These are phyloP conservation scores for Gracilariopsis chorda DNA, from an alignment of 23 red algal genomes.

Conservation along the genomic window DNA sequence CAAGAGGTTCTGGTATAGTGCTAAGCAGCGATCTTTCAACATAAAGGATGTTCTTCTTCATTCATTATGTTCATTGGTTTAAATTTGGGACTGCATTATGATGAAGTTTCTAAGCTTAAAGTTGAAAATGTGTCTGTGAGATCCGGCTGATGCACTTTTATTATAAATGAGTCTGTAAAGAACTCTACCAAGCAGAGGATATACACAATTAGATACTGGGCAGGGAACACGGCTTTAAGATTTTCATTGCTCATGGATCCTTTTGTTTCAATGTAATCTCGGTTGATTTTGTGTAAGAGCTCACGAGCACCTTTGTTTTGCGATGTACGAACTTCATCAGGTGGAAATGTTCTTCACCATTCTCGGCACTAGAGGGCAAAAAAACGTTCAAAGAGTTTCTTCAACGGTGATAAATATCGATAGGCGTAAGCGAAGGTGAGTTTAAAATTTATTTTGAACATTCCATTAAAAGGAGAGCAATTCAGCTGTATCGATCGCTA, in stretches of 20 bases:
- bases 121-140: neutral
- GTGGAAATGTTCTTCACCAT: too few species aligned
- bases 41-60: neutral
- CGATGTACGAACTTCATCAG: too few species aligned
- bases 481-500: too few species aligned
- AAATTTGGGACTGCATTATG: neutral
- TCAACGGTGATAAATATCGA: too few species aligned
- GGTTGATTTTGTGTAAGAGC: neutral
- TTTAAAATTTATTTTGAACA: too few species aligned
- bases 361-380: too few species aligned
- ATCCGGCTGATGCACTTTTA: neutral
- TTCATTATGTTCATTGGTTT: neutral
- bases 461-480: too few species aligned
- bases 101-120: neutral
- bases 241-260: slow-evolving; percentile 4
- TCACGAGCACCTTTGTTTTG: neutral
- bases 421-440: too few species aligned
- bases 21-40: neutral
- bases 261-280: neutral
- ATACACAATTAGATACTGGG: neutral
- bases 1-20: neutral
- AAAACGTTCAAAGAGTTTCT: too few species aligned
- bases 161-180: neutral
- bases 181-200: neutral
- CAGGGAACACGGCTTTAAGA: neutral